Conservation (phyloP, 148 eudicot species). For the Fagopyrum tataricum region DNA sequence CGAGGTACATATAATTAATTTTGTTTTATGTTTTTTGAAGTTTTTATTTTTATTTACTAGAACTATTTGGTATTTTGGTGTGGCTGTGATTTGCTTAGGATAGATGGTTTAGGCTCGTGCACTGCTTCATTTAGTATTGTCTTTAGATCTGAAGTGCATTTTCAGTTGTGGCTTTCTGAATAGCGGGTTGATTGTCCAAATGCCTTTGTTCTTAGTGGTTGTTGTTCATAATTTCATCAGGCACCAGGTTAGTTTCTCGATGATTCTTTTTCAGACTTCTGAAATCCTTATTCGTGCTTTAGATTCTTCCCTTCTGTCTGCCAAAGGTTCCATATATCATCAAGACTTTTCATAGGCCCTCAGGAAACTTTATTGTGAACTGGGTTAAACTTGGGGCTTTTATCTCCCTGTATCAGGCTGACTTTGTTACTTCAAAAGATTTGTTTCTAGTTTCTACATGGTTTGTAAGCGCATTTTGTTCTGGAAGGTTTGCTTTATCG, state of each 20-base stretch:
- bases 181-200: background rate
- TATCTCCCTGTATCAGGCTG: background rate
- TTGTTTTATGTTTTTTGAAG: background rate
- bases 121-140: background rate
- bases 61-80: background rate
- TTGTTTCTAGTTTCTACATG: background rate
- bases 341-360: background rate
- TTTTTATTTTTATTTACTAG: background rate
- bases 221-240: background rate
- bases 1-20: conserved; percentile 41
- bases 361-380: background rate
- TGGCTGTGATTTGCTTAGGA: background rate
- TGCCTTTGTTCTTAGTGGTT: background rate
- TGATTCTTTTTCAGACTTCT: background rate
- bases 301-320: background rate
- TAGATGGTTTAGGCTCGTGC: background rate
- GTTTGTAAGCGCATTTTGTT: background rate
- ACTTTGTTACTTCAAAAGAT: background rate
- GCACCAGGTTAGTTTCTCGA: conserved; percentile 3
- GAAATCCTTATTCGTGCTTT: background rate
- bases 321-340: background rate
- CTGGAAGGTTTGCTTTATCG: background rate
- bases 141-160: background rate
- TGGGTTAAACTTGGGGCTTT: background rate
- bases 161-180: background rate